Base-by-base conservation (phyloP, 495 filamentous ascomycete genomes). In the Talaromyces proteolyticus region DNA sequence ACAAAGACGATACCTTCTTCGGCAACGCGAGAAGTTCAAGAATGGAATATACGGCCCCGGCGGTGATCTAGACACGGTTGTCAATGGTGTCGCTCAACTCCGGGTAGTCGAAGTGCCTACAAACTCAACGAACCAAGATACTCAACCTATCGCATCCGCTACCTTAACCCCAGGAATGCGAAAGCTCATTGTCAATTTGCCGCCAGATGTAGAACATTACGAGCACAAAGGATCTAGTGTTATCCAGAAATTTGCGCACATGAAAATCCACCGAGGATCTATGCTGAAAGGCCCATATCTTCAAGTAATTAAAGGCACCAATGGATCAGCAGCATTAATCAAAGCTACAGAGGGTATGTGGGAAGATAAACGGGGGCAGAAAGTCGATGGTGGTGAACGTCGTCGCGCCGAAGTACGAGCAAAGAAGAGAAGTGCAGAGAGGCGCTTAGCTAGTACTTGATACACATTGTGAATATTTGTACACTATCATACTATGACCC, bases 311-410 rank as follows among this genome's bases (percentile, higher is more conserved):
- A 86, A 87, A 72, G 79, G 81, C 6, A 70, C 66, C 12, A 62
- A 77, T 40, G 84, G 80, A 0, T 72, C 69, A 37, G 81, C 79
- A 26, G 85, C 83, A 2, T 72, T 72, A 26, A 72, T 96, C 42
- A 73, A 71, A 47, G 78, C 86, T 6, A 82, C 86, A 54, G 90
- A 95, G 59, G 88, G 88, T 3, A 83, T 95, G 76, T 96, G 91
- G 91, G 91, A 94, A 70, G 73, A 87, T 53, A 77, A 68, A 59
- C 76, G 86, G 50, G 93, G 93, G 36, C 79, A 80, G 41, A 98
- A 97, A 81, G 80, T 96, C 53, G 93, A 98, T 75, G 93, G 93
- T 59, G 93, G 93, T 75, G 93, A 98, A 72, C 80, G 93, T 63
- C 81, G 94, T 64, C 83, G 79, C 68, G 85, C 83, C 16, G 86